Conservation (phyloP, 2,329 filamentous ascomycete genomes). For the Verticillium nubilum region DNA sequence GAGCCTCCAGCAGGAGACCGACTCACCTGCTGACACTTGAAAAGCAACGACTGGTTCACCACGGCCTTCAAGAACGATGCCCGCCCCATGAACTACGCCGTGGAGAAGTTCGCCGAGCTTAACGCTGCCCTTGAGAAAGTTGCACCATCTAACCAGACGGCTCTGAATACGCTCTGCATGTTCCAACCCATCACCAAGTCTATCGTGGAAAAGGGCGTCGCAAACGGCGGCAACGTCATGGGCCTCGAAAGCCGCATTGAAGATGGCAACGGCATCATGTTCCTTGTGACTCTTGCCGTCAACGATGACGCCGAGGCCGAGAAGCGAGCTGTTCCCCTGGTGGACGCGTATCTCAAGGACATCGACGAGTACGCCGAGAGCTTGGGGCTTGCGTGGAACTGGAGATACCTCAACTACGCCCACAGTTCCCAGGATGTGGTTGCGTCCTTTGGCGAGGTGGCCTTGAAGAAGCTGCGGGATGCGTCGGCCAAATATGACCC, state of each 20-base stretch:
- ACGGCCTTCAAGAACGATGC: constrained; percentile 28
- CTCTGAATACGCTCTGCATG: constrained; percentile 23
- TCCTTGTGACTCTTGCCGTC: constrained; percentile 22
- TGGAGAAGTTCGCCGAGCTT: constrained; percentile 22
- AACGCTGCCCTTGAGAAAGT: constrained; percentile 17
- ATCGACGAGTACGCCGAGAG: constrained; percentile 20
- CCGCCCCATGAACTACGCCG: constrained; percentile 25
- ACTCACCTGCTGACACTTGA: not conserved
- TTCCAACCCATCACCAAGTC: constrained; percentile 27
- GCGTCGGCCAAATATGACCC: constrained; percentile 31
- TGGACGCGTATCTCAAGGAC: constrained; percentile 25
- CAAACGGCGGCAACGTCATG: constrained; percentile 26
- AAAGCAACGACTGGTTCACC: constrained; percentile 29
- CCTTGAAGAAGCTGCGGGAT: constrained; percentile 23
- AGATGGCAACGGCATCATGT: constrained; percentile 23
- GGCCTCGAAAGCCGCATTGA: constrained; percentile 22
- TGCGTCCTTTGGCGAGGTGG: constrained; percentile 28
- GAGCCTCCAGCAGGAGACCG: too few species aligned
- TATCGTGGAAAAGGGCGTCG: constrained; percentile 21
- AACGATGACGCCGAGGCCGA: constrained; percentile 27
- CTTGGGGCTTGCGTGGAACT: constrained; percentile 18
- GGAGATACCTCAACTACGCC: constrained; percentile 40
- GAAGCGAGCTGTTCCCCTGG: constrained; percentile 25
- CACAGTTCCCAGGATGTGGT: constrained; percentile 30
- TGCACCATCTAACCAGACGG: constrained; percentile 15